A percentile compares a stretch with the other conserved stretches of the same genome.
phyloP scores from a whole-genome alignment of 2,329 filamentous ascomycete species.

The Fusarium euwallaceae region DNA sequence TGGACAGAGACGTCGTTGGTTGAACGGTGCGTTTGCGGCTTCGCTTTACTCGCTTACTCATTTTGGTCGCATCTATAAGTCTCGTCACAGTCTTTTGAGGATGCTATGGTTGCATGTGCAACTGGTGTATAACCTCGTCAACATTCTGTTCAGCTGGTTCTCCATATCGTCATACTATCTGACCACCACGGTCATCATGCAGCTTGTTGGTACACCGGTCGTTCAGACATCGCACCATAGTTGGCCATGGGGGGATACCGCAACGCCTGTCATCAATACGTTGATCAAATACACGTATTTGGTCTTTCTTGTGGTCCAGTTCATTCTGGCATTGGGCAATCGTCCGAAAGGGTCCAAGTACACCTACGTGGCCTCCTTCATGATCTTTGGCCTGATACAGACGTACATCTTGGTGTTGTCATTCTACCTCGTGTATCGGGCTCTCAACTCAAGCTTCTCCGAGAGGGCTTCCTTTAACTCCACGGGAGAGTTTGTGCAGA shows the following conservation, averaged over 20 bases:
- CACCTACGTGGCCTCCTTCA: conserved; percentile 91
- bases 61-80: conserved; percentile 98
- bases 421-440: conserved; percentile 87
- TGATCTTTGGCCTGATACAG: conserved; percentile 89
- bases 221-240: conserved; percentile 67
- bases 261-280: conserved; percentile 91
- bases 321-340: conserved; percentile 96
- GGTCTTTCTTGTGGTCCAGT: conserved; percentile 91
- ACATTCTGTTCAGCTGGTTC: conserved; percentile 94
- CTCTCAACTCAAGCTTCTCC: conserved; percentile 71
- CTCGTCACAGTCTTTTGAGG: conserved; percentile 94
- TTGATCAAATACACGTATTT: conserved; percentile 93
- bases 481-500: conserved; percentile 78
- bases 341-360: conserved; percentile 95
- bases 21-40: conserved; percentile 98
- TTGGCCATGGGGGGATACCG: conserved; percentile 91
- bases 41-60: conserved; percentile 98
- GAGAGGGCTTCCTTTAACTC: conserved; percentile 75
- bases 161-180: conserved; percentile 92
- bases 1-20: conserved; percentile 96
- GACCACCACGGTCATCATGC: conserved; percentile 98
- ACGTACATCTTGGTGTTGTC: conserved; percentile 91
- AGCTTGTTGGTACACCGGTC: conserved; percentile 85
- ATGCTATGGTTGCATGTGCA: conserved; percentile 99
- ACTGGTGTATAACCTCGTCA: conserved; percentile 92